These are phyloP conservation scores for Paramecium caudatum DNA, from an alignment of 73 alveolate species.

Conservation along the genomic window DNA sequence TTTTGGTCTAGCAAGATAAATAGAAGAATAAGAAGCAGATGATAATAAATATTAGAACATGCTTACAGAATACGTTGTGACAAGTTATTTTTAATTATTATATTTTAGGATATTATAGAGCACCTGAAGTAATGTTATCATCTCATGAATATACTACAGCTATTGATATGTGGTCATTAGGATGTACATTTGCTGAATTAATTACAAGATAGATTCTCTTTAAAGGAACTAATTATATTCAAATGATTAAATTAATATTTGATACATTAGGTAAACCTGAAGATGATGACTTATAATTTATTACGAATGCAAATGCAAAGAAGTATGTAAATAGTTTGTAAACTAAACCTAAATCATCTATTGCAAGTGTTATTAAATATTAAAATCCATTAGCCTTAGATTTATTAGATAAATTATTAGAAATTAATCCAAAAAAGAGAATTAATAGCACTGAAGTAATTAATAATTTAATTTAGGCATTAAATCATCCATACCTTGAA, in stretches of 20 bases:
- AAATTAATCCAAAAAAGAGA: constrained; percentile 69
- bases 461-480: constrained; percentile 37
- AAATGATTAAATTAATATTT: constrained; percentile 80
- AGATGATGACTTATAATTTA: constrained; percentile 68
- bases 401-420: constrained; percentile 71
- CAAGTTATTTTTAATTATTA: constrained; percentile 27
- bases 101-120: constrained; percentile 81
- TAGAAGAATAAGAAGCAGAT: constrained; percentile 71
- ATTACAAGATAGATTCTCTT: constrained; percentile 80
- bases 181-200: constrained; percentile 88
- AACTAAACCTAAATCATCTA: constrained; percentile 22
- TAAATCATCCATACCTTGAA: constrained; percentile 70
- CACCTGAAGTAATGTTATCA: constrained; percentile 87
- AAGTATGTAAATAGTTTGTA: constrained; percentile 66
- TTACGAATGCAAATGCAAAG: constrained; percentile 71
- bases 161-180: constrained; percentile 89
- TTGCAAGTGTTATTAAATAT: constrained; percentile 57
- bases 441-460: constrained; percentile 40
- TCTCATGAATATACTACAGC: constrained; percentile 82
- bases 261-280: constrained; percentile 74
- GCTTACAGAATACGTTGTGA: constrained; percentile 87
- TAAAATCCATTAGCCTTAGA: constrained; percentile 70
- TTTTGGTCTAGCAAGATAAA: constrained; percentile 75
- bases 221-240: constrained; percentile 83
- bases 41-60: constrained; percentile 12